These are phyloP conservation scores for Lotmaria passim DNA, from an alignment of 208 protist species.

Conservation along the genomic window DNA sequence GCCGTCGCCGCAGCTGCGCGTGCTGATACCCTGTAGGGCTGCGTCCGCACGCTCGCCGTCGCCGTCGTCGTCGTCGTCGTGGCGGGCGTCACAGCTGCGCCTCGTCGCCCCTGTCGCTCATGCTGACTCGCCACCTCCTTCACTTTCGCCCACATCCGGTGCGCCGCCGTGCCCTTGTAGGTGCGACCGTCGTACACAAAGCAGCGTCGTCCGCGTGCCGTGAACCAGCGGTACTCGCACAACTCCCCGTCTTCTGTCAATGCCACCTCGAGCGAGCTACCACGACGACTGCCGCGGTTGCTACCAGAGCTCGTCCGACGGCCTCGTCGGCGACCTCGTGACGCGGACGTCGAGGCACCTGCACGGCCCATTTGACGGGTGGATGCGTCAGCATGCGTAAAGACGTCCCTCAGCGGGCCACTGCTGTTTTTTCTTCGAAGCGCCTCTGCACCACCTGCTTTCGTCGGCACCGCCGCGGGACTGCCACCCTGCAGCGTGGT, in stretches of 20 bases:
- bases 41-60: neutral
- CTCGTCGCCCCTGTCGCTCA: neutral
- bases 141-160: slow-evolving; percentile 73
- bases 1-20: neutral
- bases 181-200: slow-evolving; percentile 71
- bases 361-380: neutral
- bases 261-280: slow-evolving; percentile 13
- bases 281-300: neutral
- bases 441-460: neutral
- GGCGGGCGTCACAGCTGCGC: neutral
- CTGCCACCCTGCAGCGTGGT: slow-evolving; percentile 7
- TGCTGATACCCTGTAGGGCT: neutral
- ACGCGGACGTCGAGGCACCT: neutral
- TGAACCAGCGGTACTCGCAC: slow-evolving; percentile 70
- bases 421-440: neutral
- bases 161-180: slow-evolving; percentile 63
- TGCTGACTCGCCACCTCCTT: slow-evolving; percentile 26
- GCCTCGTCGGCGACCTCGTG: neutral
- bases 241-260: slow-evolving; percentile 49
- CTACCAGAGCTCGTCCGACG: neutral
- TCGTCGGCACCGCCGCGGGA: neutral
- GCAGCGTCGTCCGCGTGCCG: slow-evolving; percentile 49
- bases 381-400: neutral
- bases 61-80: neutral
- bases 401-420: neutral